Evolutionary conservation across 2,329 filamentous ascomycete genomes (phyloP).

Genomic region (Whalleya microplaca): DNA sequence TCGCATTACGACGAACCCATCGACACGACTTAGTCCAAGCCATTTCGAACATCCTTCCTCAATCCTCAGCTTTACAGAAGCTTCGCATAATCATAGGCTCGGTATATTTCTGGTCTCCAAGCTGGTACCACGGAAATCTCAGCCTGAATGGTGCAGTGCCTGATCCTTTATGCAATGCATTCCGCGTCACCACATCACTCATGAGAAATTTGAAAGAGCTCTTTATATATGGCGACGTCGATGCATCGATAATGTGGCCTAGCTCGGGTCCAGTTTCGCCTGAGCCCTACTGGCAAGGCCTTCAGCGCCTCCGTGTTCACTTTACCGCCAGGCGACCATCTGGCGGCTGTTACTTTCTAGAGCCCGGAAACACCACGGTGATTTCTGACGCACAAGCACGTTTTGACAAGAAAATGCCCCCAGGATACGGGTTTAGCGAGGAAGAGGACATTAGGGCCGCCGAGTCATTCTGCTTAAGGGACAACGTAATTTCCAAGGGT

Average conservation of each 20-base stretch:
- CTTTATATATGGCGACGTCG: neutral
- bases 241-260: no score
- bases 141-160: neutral
- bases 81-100: neutral
- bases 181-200: neutral
- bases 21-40: neutral
- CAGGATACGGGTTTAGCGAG: no score
- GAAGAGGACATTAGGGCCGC: no score
- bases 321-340: neutral
- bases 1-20: neutral
- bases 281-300: no score
- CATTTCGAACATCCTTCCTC: neutral
- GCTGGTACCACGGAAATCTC: neutral
- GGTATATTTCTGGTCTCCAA: neutral
- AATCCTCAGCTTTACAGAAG: neutral
- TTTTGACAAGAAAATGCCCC: no score
- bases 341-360: neutral
- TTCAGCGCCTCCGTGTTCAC: no score
- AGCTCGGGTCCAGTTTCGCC: no score
- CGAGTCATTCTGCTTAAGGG: neutral
- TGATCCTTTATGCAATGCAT: neutral
- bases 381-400: neutral
- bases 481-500: neutral
- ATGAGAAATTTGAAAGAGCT: neutral
- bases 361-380: neutral